These are phyloP conservation scores for Phytopythium litorale DNA, from an alignment of 352 stramenopile genomes.

Conservation along the genomic window DNA sequence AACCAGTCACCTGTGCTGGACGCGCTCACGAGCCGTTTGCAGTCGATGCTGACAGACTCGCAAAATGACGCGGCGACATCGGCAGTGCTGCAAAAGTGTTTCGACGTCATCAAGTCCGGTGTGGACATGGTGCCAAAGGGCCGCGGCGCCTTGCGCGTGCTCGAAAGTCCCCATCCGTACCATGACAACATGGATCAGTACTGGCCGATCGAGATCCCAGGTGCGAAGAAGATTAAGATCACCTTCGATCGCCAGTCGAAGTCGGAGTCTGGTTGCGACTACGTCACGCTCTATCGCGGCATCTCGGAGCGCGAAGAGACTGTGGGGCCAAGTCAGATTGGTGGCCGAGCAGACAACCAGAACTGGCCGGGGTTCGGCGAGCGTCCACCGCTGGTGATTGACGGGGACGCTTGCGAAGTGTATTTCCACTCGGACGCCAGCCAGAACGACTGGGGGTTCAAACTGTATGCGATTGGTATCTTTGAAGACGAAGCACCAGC, in stretches of 20 bases:
- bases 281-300: slow-evolving; percentile 66
- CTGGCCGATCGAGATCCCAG: slow-evolving; percentile 64
- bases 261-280: slow-evolving; percentile 65
- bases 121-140: slow-evolving; percentile 25
- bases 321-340: slow-evolving; percentile 55
- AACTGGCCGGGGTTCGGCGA: slow-evolving; percentile 79
- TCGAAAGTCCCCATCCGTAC: slow-evolving; percentile 79
- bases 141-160: slow-evolving; percentile 38
- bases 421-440: slow-evolving; percentile 81
- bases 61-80: slow-evolving; percentile 16
- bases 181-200: slow-evolving; percentile 61
- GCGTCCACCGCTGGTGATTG: slow-evolving; percentile 63
- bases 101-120: slow-evolving; percentile 25
- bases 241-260: slow-evolving; percentile 70
- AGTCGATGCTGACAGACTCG: slow-evolving; percentile 14
- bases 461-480: slow-evolving; percentile 71
- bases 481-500: slow-evolving; percentile 33
- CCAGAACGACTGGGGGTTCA: slow-evolving; percentile 90
- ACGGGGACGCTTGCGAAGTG: slow-evolving; percentile 67
- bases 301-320: slow-evolving; percentile 36
- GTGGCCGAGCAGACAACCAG: slow-evolving; percentile 53
- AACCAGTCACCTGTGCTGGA: slow-evolving; percentile 16
- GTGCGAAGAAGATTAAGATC: slow-evolving; percentile 58
- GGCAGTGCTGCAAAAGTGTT: slow-evolving; percentile 27
- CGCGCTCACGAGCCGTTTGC: slow-evolving; percentile 21